These are phyloP conservation scores for Wakefieldia striispora DNA, from an alignment of 768 basidiomycete species.

Conservation along the genomic window DNA sequence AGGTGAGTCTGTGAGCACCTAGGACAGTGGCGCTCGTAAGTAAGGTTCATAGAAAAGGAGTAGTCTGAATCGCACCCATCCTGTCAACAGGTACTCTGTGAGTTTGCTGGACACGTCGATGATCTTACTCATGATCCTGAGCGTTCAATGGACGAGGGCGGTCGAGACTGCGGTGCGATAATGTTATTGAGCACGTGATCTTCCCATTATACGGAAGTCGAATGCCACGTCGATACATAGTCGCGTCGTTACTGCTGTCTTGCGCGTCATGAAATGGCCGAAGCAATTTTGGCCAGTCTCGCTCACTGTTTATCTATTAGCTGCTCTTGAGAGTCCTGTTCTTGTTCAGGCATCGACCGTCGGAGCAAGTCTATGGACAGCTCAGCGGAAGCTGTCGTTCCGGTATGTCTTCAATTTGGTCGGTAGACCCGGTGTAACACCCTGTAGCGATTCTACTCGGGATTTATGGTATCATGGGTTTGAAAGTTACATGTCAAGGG, in stretches of 20 bases:
- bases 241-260: slow-evolving; percentile 6
- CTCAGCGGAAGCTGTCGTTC: slow-evolving; percentile 52
- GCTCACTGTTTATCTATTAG: slow-evolving; percentile 39
- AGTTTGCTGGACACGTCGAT: slow-evolving; percentile 59
- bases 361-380: slow-evolving; percentile 48
- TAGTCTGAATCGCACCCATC: slow-evolving; percentile 51
- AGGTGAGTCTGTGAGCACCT: slow-evolving; percentile 65
- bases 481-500: slow-evolving; percentile 82
- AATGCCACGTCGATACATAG: slow-evolving; percentile 25
- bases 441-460: slow-evolving; percentile 61
- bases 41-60: neutral
- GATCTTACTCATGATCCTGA: slow-evolving; percentile 45
- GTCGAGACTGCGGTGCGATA: slow-evolving; percentile 1
- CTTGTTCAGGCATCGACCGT: slow-evolving; percentile 11
- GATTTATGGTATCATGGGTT: slow-evolving; percentile 91
- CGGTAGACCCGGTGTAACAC: neutral
- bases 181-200: slow-evolving; percentile 21
- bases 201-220: neutral
- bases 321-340: slow-evolving; percentile 34
- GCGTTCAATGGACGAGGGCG: neutral
- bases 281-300: slow-evolving; percentile 49
- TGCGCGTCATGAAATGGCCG: slow-evolving; percentile 39
- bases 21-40: slow-evolving; percentile 8
- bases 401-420: slow-evolving; percentile 41
- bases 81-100: slow-evolving; percentile 72